Conservation (phyloP, 2,329 filamentous ascomycete species). For the Alternaria tenuissima region DNA sequence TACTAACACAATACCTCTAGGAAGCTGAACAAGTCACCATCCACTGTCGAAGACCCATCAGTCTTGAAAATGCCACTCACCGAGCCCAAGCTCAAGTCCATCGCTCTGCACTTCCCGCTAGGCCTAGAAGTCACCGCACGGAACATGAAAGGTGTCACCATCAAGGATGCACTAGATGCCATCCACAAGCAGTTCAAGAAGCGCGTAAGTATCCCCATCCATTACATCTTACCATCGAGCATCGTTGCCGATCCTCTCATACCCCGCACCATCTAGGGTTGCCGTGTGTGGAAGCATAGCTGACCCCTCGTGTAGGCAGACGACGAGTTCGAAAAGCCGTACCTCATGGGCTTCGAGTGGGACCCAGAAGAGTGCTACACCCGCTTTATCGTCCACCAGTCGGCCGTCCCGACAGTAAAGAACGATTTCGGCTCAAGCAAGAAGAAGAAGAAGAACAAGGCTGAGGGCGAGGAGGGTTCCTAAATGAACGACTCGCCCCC, state of each 20-base stretch:
- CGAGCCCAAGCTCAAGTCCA: constrained; percentile 86
- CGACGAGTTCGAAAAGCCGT: constrained; percentile 86
- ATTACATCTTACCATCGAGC: neutral
- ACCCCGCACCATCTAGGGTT: neutral
- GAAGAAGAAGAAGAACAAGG: constrained; percentile 53
- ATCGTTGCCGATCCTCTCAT: neutral
- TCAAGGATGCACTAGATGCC: constrained; percentile 95
- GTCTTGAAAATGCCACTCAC: constrained; percentile 83
- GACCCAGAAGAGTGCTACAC: constrained; percentile 93
- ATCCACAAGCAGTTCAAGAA: constrained; percentile 98
- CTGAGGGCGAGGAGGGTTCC: constrained; percentile 31
- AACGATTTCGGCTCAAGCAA: constrained; percentile 56
- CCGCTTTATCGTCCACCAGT: constrained; percentile 84
- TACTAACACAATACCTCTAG: constrained; percentile 57
- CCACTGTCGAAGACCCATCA: constrained; percentile 80
- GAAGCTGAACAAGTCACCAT: constrained; percentile 91
- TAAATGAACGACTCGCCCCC: constrained; percentile 52
- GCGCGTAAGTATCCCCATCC: constrained; percentile 68
- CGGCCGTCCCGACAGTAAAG: constrained; percentile 62
- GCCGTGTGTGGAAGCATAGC: constrained; percentile 2
- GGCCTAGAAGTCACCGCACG: constrained; percentile 88
- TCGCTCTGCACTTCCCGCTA: constrained; percentile 89
- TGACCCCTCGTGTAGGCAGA: constrained; percentile 65
- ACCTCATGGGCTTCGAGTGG: constrained; percentile 96
- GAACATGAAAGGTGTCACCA: constrained; percentile 93